These are phyloP conservation scores for Nannizziopsis arthrosporioides DNA, from an alignment of 2,329 filamentous ascomycete genomes.

Conservation along the genomic window DNA sequence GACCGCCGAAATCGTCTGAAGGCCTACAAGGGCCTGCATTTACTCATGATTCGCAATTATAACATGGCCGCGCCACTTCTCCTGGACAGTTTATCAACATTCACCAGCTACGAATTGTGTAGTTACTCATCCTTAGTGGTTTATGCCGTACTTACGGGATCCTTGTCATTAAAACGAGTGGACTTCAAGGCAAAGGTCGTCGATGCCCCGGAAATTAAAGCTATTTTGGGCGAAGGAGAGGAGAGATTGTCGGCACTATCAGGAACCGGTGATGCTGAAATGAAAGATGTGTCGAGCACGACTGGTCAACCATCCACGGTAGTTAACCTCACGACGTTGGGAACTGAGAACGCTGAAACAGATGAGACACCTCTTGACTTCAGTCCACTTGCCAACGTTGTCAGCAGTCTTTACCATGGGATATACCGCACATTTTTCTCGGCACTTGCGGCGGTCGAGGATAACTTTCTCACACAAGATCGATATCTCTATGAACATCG, in stretches of 20 bases:
- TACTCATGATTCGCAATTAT: constrained; percentile 86
- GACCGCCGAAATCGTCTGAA: constrained; percentile 95
- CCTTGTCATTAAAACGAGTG: constrained; percentile 85
- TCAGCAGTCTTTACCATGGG: constrained; percentile 83
- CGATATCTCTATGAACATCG: constrained; percentile 93
- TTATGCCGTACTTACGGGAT: constrained; percentile 89
- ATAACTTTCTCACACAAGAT: constrained; percentile 85
- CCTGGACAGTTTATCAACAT: constrained; percentile 92
- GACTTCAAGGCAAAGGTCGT: constrained; percentile 99
- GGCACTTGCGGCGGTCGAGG: constrained; percentile 78
- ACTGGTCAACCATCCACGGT: constrained; percentile 50
- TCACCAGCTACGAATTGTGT: constrained; percentile 97
- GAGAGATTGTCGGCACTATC: constrained; percentile 76
- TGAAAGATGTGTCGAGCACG: constrained; percentile 44
- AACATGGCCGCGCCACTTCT: constrained; percentile 80
- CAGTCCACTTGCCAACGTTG: constrained; percentile 71
- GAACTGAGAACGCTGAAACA: constrained; percentile 53
- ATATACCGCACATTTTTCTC: constrained; percentile 92
- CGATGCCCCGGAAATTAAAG: constrained; percentile 95
- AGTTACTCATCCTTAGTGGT: constrained; percentile 89
- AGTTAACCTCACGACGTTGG: constrained; percentile 80
- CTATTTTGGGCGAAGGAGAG: constrained; percentile 79
- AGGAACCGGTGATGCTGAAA: constrained; percentile 62
- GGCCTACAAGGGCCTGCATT: constrained; percentile 91
- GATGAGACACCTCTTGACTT: constrained; percentile 85